Conservation (phyloP, 768 basidiomycete species). For the Leccinum barrowsii region DNA sequence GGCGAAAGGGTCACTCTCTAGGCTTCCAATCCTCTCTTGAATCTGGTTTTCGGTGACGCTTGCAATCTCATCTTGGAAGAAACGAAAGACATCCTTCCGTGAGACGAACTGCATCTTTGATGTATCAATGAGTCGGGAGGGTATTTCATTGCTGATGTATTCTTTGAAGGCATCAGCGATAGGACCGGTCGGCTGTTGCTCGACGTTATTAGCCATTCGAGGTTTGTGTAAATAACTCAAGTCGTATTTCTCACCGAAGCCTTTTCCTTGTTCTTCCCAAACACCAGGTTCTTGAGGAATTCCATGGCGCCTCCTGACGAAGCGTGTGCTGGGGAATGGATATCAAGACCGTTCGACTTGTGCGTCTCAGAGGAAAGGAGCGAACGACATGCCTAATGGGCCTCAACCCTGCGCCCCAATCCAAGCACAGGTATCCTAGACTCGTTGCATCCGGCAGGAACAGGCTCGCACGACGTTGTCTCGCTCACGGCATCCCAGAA, state of each 20-base stretch:
- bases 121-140: conserved; percentile 6
- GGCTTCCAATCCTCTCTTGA: background rate
- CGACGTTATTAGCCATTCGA: background rate
- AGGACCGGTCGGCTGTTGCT: background rate
- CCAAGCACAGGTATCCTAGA: background rate
- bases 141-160: conserved; percentile 14
- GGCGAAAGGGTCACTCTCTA: background rate
- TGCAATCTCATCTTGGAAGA: conserved; percentile 6
- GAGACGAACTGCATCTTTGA: conserved; percentile 5
- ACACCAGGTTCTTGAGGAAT: background rate
- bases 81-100: conserved; percentile 1
- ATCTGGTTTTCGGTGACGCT: conserved; percentile 5
- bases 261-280: background rate
- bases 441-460: background rate
- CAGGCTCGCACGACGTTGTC: background rate
- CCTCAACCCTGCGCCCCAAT: background rate
- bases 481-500: background rate
- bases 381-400: background rate
- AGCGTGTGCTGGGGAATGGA: background rate
- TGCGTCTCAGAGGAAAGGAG: background rate
- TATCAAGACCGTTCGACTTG: background rate
- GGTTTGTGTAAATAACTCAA: background rate
- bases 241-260: background rate
- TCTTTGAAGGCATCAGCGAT: conserved; percentile 5
- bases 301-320: background rate